A percentile compares a stretch with the other conserved stretches of the same genome.
Conservation (phyloP, 2,329 filamentous ascomycete genomes). For the Sclerotinia subarctica region DNA sequence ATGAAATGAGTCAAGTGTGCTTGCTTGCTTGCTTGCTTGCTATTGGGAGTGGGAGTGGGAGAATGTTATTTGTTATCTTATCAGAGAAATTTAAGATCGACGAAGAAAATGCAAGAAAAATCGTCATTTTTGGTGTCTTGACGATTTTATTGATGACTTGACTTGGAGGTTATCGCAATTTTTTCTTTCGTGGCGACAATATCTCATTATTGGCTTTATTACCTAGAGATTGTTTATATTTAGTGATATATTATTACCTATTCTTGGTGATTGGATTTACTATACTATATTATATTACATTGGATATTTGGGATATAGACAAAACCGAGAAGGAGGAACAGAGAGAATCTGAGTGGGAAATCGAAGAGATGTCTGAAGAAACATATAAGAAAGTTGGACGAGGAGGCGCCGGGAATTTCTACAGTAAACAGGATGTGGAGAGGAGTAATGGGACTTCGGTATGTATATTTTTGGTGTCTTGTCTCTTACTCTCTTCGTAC, state of each 20-base stretch:
- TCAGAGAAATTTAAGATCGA: neutral
- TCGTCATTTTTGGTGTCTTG: neutral
- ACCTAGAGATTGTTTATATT: neutral
- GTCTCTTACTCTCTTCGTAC: neutral
- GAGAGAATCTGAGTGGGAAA: neutral
- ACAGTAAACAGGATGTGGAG: constrained; percentile 50
- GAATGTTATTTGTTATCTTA: neutral
- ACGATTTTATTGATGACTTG: neutral
- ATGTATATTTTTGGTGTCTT: neutral
- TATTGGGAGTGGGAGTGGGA: neutral
- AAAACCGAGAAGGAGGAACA: neutral
- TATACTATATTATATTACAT: no score
- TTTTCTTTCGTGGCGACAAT: neutral
- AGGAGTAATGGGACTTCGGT: constrained; percentile 18
- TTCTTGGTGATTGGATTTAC: neutral
- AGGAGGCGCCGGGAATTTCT: constrained; percentile 63
- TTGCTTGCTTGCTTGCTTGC: no score
- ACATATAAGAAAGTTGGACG: constrained; percentile 50
- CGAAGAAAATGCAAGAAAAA: neutral
- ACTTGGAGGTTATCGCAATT: neutral
- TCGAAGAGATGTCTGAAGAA: constrained; percentile 22
- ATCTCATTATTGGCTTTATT: no score
- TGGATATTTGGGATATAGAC: neutral
- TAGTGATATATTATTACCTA: neutral
- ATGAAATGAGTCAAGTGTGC: neutral